Base-by-base conservation (phyloP, 2,329 filamentous ascomycete genomes). In the Alternaria atra region DNA sequence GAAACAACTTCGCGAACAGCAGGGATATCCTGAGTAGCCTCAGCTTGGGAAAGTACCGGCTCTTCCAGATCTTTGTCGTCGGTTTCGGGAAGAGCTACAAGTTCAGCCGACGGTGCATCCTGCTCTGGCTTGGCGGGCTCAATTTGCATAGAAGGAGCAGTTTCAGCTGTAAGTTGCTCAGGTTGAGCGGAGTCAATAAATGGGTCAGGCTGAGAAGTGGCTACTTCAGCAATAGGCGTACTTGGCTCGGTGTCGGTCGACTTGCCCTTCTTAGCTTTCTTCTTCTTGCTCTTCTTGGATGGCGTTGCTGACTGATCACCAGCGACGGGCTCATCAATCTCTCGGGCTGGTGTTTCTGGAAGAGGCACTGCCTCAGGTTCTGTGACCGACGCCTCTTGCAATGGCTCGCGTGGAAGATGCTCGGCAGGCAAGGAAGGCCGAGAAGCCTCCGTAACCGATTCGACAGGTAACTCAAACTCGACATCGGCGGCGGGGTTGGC, bases 241-340 rank as follows among this genome's bases (percentile, higher is more conserved):
- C 43, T 55, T 20, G 61, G 64, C 40, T 68, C 63, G 2, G 59
- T 44, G 4, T 64, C 65, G 23, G 32, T 25, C 2, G 53, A 35
- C 32, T 65, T 65, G 12, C 42, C 58, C 42, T 65, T 63, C 55
- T 68, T 69, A 1, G 59, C 59, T 37, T 65, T 70, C 54, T 82
- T 79, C 60, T 84, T 84, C 12, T 80, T 66, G 4, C 47, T 79
- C 64, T 83, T 85, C 63, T 81, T 80, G 51, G 80, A 81, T 32
- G 73, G 69, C 2, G 57, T 52, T 1, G 42, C 30, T 3, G 47
- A 17, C 52, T 67, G 61, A 25, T 66, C 58, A 6, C 63, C 59
- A 7, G 20, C 27, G 6, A 58, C 46, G 3, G 43, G 42, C 9
- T 40, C 27, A 15, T 34, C 30, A 4, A 56, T 37, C 39, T 50